Evolutionary conservation across 2,329 filamentous ascomycete genomes (phyloP).

Genomic region (Pestalotiopsis sp.): DNA sequence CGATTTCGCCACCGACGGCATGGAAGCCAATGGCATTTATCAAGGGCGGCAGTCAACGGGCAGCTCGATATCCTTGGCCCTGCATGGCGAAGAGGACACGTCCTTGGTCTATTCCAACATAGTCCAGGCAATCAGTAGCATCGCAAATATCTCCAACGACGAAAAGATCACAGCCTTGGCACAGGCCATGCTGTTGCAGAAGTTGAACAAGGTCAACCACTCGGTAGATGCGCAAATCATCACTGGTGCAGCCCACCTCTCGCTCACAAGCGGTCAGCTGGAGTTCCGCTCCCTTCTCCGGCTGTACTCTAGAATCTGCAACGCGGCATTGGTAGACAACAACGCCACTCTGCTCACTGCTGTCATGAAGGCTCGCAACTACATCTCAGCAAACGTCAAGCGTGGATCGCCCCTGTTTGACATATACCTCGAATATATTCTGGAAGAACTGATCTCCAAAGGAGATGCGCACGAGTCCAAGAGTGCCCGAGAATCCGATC

Average conservation of each 20-base stretch:
- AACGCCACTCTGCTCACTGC: conserved; percentile 69
- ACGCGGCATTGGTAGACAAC: conserved; percentile 70
- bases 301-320: conserved; percentile 73
- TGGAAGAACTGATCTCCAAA: conserved; percentile 86
- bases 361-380: conserved; percentile 76
- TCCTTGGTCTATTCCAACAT: conserved; percentile 79
- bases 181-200: conserved; percentile 95
- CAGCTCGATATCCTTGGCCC: conserved; percentile 77
- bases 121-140: conserved; percentile 92
- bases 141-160: conserved; percentile 79
- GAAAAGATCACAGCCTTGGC: conserved; percentile 91
- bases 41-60: conserved; percentile 60
- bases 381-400: conserved; percentile 70
- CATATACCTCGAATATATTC: conserved; percentile 78
- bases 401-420: conserved; percentile 75
- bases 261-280: conserved; percentile 72
- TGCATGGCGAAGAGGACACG: conserved; percentile 76
- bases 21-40: conserved; percentile 46
- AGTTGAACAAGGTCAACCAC: conserved; percentile 80
- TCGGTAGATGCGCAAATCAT: conserved; percentile 84
- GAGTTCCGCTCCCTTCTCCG: conserved; percentile 88
- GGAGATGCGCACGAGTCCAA: conserved; percentile 80
- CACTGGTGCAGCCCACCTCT: conserved; percentile 75
- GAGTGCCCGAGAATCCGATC: conserved; percentile 72
- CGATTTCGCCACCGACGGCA: conserved; percentile 38